Evolutionary conservation across 202 grass and related monocot genomes (phyloP), one percentile per base, ranked within the genome.

Genomic region (Digitaria exilis): DNA sequence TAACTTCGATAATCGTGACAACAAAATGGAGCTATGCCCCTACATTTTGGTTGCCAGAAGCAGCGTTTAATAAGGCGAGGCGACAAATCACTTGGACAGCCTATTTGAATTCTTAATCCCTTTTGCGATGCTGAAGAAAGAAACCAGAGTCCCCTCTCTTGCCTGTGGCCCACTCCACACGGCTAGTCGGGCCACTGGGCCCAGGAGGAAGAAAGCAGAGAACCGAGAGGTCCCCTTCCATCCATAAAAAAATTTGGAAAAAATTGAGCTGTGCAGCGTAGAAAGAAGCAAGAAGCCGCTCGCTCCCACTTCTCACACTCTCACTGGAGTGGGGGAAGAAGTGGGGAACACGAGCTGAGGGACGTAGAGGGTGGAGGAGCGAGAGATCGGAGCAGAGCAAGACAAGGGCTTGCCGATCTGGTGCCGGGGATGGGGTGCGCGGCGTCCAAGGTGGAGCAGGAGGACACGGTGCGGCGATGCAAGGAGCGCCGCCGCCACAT

Each of bases 401-500:
- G 5, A 24, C 15, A 4, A n/a, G 63, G 19, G 65, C 15, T 56
- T 64, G 75, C 71, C 76, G 88, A 89, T 80, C 80, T 81, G 71
- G 55, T 46, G 62, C 39, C 25, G 61, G 35, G n/a, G 18, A 99
- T 99, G 96, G 96, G 93, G 34, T 99, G 96, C 81, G 45, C 93
- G 66, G 93, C 91, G 75, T 99, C 96, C 65, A 88, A 92, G 70
- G 85, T 96, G 83, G 96, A 99, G 54, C 92, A 99, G 60, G 96
- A 99, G 79, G 96, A 96, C 86, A 96, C 93, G 48, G 96, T 99
- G 60, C 89, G 96, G 9, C 93, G 96, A 42, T 99, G 96, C 96
- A 96, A 94, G 91, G 96, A 99, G 91, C 87, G 96, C 4, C 93
- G 93, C 37, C 93, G 89, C 22, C 79, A 94, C 74, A 99, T 99